Base-by-base conservation (phyloP, 164 flowering plant genomes). In the Saururus chinensis region DNA sequence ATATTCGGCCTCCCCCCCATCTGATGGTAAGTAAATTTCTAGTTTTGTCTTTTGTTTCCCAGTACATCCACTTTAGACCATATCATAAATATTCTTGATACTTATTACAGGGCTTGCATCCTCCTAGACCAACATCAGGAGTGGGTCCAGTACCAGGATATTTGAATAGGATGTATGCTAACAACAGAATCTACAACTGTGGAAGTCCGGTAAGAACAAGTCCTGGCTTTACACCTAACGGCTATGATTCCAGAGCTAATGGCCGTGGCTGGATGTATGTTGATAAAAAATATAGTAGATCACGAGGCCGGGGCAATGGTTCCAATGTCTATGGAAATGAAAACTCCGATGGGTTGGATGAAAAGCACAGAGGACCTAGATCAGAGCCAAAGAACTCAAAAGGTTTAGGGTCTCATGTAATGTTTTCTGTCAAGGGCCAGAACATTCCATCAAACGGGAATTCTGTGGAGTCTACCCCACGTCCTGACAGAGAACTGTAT, bases 351-450 rank as follows among this genome's bases (percentile, higher is more conserved):
- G 96, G 91, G n/a, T 63, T 87, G 70, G 87, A 84, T 68, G 98
- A 92, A 74, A 76, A 85, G 57, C 87, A 83, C 77, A 74, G 82
- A 61, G 98, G 98, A 10, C 98, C 98, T 0, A 79, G 98, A 59
- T 83, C 85, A 14, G 85, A 83, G 8, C 45, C 68, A 40, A 89
- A 83, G 74, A 82, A 76, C 63, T 83, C 75, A 41, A 91, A 82
- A 68, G 80, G 64, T 26, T 62, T 70, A 52, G 57, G 66, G 19
- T 77, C 95, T 0, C 51, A 37, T 22, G 56, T 67, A 6, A 64
- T 79, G 19, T 23, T 81, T 41, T 79, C 80, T 10, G 85, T 80
- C 8, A 81, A 83, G 74, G 88, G 82, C 26, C 88, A 85, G 70
- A 74, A 56, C 60, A 42, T 75, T 52, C 45, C 70, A 0, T 37